Evolutionary conservation across 1,284 basidiomycete genomes (phyloP).

Genomic region (Lentinus polychrous): DNA sequence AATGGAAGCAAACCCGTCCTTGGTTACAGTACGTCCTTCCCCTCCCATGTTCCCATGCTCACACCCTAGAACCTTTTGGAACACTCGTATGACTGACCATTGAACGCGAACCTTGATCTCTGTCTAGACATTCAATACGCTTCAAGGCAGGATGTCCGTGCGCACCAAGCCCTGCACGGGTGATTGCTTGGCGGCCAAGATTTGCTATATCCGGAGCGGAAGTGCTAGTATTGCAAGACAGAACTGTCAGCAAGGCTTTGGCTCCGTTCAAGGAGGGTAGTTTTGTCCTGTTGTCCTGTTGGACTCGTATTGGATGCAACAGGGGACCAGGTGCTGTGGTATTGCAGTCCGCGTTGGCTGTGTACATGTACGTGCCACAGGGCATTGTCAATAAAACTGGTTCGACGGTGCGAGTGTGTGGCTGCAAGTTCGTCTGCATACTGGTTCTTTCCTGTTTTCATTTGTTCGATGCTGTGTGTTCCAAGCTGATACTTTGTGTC

Average conservation of each 20-base stretch:
- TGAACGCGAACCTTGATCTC: conserved; percentile 2
- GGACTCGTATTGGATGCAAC: background rate
- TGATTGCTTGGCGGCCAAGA: conserved; percentile 58
- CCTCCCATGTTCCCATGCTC: background rate
- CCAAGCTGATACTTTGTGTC: too few species aligned
- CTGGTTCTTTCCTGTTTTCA: too few species aligned
- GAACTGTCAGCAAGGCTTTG: conserved; percentile 58
- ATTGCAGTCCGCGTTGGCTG: too few species aligned
- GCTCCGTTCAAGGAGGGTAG: conserved; percentile 49
- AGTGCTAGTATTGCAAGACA: conserved; percentile 49
- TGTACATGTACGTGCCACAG: too few species aligned
- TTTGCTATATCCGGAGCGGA: conserved; percentile 78
- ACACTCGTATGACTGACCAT: background rate
- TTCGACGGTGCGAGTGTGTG: too few species aligned
- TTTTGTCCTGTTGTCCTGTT: background rate
- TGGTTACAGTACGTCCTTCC: conserved; percentile 45
- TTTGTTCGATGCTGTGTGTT: too few species aligned
- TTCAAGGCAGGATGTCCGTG: conserved; percentile 66
- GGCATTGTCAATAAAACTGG: too few species aligned
- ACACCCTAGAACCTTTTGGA: too few species aligned
- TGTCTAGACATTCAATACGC: conserved; percentile 54
- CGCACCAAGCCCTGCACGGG: conserved; percentile 49
- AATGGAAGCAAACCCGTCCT: conserved; percentile 53
- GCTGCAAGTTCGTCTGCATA: too few species aligned
- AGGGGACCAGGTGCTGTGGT: too few species aligned